Evolutionary conservation across 2,329 filamentous ascomycete species (phyloP), one percentile per base, ranked within the genome.

Genomic region (Penicillium sp.): DNA sequence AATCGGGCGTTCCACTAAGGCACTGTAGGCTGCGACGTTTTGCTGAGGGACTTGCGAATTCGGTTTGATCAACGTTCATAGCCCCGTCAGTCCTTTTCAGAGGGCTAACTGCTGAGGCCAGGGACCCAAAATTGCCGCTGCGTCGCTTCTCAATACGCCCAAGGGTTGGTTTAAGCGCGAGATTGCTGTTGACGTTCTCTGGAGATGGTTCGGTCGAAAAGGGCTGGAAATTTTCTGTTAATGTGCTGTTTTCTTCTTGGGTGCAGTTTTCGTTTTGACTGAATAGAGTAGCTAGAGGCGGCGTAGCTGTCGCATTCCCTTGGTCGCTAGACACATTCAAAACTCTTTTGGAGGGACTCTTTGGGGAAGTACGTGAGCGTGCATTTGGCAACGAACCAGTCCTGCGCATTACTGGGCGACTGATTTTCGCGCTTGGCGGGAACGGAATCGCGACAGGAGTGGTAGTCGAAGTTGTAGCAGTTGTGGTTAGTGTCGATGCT

Each of bases 71-170:
- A 49, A 95, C 77, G 66, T 90, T 91, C 89, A 96, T 93, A 52
- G 88, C 87, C 45, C 89, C 88, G 76, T 97, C 93, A 68, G 88
- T 93, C 65, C 94, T 86, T 80, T 97, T 97, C 64, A 97, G 77
- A 5, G 93, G 92, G 69, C 93, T 96, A 5, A 88, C 86, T 59
- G 85, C 84, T 20, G 82, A 78, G 18, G 83, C 78, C 49, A 79
- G 74, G 47, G 79, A 74, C 63, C 74, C 74, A 66, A 79, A 74
- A 49, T 68, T 76, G 21, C 73, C 74, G 62, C 75, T 78, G 16
- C 76, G 71, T 63, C 70, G 76, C 69, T 79, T 81, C 60, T 81
- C 81, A 46, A 78, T 72, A 52, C 74, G 74, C 46, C 77, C 74
- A 59, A 74, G 67, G 2, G 69, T 71, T 8, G 71, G 65, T 47